phyloP scores from a whole-genome alignment of 306 rosid genomes.

The Prunus mongolica region DNA sequence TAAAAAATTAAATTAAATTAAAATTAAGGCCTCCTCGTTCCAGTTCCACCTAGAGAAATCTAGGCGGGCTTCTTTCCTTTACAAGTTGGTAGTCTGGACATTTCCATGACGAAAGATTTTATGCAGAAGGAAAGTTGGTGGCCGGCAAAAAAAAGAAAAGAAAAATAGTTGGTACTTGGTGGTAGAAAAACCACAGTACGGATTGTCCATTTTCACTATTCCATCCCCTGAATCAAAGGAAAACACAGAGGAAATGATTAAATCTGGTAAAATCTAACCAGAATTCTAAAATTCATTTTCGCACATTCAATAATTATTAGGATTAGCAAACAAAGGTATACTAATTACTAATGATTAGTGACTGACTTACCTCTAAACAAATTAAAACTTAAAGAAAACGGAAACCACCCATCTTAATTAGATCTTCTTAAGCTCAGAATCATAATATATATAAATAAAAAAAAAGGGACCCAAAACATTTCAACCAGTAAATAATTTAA shows the following conservation, averaged over 20 bases:
- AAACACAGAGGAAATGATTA: not conserved
- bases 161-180: no score
- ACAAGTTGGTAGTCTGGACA: no score
- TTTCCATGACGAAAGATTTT: no score
- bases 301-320: no score
- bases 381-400: not conserved
- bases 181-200: no score
- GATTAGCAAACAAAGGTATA: not conserved
- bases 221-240: not conserved
- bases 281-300: not conserved
- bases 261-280: not conserved
- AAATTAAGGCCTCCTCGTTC: no score
- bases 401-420: not conserved
- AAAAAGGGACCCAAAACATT: not conserved
- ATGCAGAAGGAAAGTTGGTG: no score
- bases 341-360: not conserved
- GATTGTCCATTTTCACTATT: no score
- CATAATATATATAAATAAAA: not conserved
- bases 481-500: not conserved
- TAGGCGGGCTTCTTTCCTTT: no score
- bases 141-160: no score
- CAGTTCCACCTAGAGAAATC: no score
- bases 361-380: not conserved
- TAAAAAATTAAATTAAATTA: no score
- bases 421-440: not conserved